phyloP scores from a whole-genome alignment of 2,329 filamentous ascomycete genomes.

The Rutstroemia sydowiana region DNA sequence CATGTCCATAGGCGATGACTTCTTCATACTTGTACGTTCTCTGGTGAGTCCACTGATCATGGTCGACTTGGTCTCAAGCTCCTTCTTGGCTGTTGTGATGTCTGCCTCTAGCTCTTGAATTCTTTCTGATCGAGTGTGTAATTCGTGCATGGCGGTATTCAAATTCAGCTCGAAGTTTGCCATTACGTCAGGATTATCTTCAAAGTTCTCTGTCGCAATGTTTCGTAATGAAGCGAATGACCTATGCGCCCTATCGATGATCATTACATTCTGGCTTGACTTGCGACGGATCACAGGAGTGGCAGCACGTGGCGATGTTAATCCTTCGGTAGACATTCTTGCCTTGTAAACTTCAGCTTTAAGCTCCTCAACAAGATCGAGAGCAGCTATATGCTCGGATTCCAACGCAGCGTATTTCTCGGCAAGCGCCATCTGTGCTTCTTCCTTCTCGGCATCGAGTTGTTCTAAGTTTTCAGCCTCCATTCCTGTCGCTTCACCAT shows the following conservation, averaged over 20 bases:
- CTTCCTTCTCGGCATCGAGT: slow-evolving; percentile 69
- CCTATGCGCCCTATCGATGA: slow-evolving; percentile 83
- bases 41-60: slow-evolving; percentile 92
- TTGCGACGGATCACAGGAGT: slow-evolving; percentile 83
- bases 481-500: slow-evolving; percentile 42
- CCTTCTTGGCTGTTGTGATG: slow-evolving; percentile 75
- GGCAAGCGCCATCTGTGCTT: slow-evolving; percentile 63
- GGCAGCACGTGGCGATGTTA: slow-evolving; percentile 50
- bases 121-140: slow-evolving; percentile 78
- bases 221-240: slow-evolving; percentile 86
- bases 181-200: slow-evolving; percentile 72
- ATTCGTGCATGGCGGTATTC: slow-evolving; percentile 85
- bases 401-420: slow-evolving; percentile 79
- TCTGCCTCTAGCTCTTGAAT: slow-evolving; percentile 87
- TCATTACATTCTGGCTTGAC: slow-evolving; percentile 82
- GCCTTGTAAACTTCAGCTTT: slow-evolving; percentile 79
- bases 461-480: slow-evolving; percentile 67
- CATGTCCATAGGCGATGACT: slow-evolving; percentile 79
- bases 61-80: slow-evolving; percentile 94
- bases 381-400: slow-evolving; percentile 69
- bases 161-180: slow-evolving; percentile 90
- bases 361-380: slow-evolving; percentile 83
- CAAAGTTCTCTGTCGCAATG: slow-evolving; percentile 80
- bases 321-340: slow-evolving; percentile 43
- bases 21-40: slow-evolving; percentile 85